Conservation (phyloP, 2,329 filamentous ascomycete genomes). For the Sphaceloma murrayae region DNA sequence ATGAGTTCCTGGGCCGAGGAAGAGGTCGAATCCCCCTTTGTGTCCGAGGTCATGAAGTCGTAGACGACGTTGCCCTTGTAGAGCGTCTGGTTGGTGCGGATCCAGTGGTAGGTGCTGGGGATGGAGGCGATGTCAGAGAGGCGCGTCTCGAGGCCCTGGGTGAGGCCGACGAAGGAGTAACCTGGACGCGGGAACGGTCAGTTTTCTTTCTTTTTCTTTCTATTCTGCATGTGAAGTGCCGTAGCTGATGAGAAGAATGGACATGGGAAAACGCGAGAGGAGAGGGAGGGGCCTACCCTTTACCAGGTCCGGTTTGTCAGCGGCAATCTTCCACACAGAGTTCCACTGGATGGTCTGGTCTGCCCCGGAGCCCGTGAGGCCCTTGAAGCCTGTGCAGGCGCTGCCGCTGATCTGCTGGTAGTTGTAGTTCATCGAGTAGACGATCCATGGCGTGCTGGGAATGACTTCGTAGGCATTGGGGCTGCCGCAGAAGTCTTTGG, state of each 20-base stretch:
- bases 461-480: slow-evolving; percentile 27
- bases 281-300: no score
- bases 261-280: no score
- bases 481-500: slow-evolving; percentile 12
- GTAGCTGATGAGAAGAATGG: no score
- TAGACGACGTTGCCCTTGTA: slow-evolving; percentile 39
- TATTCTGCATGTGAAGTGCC: no score
- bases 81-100: slow-evolving; percentile 32
- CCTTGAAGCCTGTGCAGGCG: slow-evolving; percentile 34
- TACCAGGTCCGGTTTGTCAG: slow-evolving; percentile 6
- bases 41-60: slow-evolving; percentile 39
- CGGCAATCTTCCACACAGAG: slow-evolving; percentile 33
- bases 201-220: background rate
- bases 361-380: slow-evolving; percentile 24
- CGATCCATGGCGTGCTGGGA: slow-evolving; percentile 36
- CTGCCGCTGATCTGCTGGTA: slow-evolving; percentile 32
- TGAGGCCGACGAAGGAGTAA: slow-evolving; percentile 38
- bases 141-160: slow-evolving; percentile 34
- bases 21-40: slow-evolving; percentile 36
- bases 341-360: slow-evolving; percentile 33
- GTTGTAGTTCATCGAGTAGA: slow-evolving; percentile 40
- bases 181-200: slow-evolving; percentile 22
- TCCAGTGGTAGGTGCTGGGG: slow-evolving; percentile 35
- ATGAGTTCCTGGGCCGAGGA: slow-evolving; percentile 35
- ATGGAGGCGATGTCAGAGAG: slow-evolving; percentile 34